Evolutionary conservation across 495 filamentous ascomycete species (phyloP).

Genomic region (Hypomontagnella monticulosa): DNA sequence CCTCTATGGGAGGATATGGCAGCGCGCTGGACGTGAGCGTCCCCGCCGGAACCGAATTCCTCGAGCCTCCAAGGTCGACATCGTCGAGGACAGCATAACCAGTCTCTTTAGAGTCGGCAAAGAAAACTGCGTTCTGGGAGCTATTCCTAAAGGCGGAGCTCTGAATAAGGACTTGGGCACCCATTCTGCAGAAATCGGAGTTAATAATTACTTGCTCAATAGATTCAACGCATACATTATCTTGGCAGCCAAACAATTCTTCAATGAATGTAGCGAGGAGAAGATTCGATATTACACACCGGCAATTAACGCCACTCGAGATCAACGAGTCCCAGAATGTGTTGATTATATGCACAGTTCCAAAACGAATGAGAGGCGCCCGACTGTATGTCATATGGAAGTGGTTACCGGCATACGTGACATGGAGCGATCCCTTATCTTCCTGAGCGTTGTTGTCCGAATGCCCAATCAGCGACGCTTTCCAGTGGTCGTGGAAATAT

Average conservation of each 20-base stretch:
- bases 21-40: constrained; percentile 49
- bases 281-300: constrained; percentile 29
- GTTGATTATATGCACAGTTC: constrained; percentile 64
- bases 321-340: constrained; percentile 57
- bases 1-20: constrained; percentile 18
- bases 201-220: too few species aligned
- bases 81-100: constrained; percentile 59
- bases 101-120: constrained; percentile 63
- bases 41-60: constrained; percentile 58
- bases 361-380: constrained; percentile 69
- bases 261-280: too few species aligned
- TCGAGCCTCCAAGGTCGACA: constrained; percentile 64
- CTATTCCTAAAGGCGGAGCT: constrained; percentile 64
- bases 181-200: constrained; percentile 42
- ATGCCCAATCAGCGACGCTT: constrained; percentile 71
- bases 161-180: constrained; percentile 71
- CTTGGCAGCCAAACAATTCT: too few species aligned
- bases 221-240: too few species aligned
- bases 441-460: constrained; percentile 58
- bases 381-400: constrained; percentile 70
- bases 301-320: constrained; percentile 70
- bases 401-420: constrained; percentile 72
- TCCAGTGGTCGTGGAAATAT: constrained; percentile 72
- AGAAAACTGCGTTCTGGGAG: constrained; percentile 61
- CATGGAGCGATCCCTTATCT: constrained; percentile 63